Base-by-base conservation (phyloP, 116 monocot genomes). In the Papilionanthe hybrid region DNA sequence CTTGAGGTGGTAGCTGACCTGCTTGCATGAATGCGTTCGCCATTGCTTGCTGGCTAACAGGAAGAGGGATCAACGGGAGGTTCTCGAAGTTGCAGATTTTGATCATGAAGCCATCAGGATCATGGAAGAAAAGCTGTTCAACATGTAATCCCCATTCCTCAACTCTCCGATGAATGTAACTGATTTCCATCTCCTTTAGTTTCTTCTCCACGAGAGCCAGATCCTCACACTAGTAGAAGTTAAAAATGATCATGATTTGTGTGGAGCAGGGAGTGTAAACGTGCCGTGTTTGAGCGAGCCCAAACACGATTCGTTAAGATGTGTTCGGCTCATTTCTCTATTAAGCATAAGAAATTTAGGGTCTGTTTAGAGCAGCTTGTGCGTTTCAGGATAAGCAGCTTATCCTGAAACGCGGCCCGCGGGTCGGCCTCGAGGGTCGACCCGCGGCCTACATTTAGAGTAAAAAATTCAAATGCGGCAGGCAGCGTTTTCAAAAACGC, bases 41-140 rank as follows among this genome's bases (percentile, higher is more conserved):
- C 13, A 8, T 25, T 7, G 63, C 63, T 0, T 25, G 63, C 63
- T 63, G 8, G 7, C 63, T 23, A 23, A 22, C 68, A 0, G 68
- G 68, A 30, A 27, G 27, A 68, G 68, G 68, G 30, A 68, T 68
- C 68, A 68, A n/a, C 7, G 89, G 94, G 20, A 94, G 85, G 50
- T 86, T 85, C 32, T 91, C 91, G 80, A 91, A 94, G 83, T 87
- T 94, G 89, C 94, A 94, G 29, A 94, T 83, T 76, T 94, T 89
- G 77, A 94, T 85, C 92, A 92, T 87, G 85, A 89, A 89, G 12
- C 89, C 91, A 29, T 93, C 93, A 0, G 93, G 93, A 69, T 93
- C 93, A 32, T 93, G 93, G 87, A 93, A 93, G 89, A 93, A 93
- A 44, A 93, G 69, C 81, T 91, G 91, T 28, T 93, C 91, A 0